A percentile compares a stretch with the other conserved stretches of the same genome.
Evolutionary conservation across 179 eudicot species (phyloP).

Genomic region (Spinacia oleracea): DNA sequence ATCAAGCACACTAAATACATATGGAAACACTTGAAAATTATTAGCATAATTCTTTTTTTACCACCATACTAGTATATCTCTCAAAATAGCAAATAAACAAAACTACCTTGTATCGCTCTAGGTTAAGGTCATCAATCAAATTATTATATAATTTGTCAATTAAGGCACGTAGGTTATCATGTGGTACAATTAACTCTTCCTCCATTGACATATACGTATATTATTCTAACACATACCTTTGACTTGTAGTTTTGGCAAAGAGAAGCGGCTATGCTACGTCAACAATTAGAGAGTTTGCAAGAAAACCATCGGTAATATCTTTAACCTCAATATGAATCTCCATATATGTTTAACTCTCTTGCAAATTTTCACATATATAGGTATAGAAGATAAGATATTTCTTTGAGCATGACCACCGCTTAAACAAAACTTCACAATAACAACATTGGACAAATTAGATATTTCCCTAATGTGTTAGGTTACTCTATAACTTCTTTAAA

Average conservation of each 20-base stretch:
- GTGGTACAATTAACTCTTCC: neutral
- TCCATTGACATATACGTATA: neutral
- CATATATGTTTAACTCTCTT: neutral
- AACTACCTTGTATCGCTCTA: neutral
- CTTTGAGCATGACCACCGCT: neutral
- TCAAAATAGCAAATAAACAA: neutral
- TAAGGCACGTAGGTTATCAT: neutral
- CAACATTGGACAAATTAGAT: neutral
- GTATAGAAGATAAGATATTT: neutral
- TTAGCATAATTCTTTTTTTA: neutral
- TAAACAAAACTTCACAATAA: neutral
- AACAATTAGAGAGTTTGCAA: slow-evolving; percentile 74
- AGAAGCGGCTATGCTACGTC: slow-evolving; percentile 72
- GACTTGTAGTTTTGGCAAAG: slow-evolving; percentile 71
- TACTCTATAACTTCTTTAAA: neutral
- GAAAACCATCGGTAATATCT: slow-evolving; percentile 62
- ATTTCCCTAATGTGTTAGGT: neutral
- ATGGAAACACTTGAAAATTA: neutral
- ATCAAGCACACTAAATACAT: neutral
- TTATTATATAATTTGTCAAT: neutral
- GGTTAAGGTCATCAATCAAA: neutral
- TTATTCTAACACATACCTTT: slow-evolving; percentile 6
- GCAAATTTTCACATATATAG: neutral
- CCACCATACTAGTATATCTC: neutral
- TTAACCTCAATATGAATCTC: neutral